These are phyloP conservation scores for Saturnispora besseyi DNA, from an alignment of 805 yeast species.

Conservation along the genomic window DNA sequence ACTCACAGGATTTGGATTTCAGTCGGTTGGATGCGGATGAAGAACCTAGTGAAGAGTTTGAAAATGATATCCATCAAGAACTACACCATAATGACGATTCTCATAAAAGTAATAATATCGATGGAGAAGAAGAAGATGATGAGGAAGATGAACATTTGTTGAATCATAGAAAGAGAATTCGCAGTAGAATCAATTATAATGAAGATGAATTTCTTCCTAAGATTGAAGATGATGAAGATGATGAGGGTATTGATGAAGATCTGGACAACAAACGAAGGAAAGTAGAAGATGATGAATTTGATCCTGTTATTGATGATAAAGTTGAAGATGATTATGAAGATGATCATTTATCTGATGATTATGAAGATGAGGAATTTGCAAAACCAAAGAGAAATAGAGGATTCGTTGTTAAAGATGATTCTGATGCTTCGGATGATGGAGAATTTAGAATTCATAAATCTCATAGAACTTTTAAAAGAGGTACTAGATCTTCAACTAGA, in stretches of 20 bases:
- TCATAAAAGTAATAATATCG: not conserved
- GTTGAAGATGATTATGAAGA: slow-evolving; percentile 8
- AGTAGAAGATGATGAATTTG: slow-evolving; percentile 7
- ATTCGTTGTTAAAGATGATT: slow-evolving; percentile 16
- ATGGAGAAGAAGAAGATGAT: slow-evolving; percentile 15
- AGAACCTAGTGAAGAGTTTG: slow-evolving; percentile 19
- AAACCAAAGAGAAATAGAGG: slow-evolving; percentile 8
- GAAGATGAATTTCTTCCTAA: slow-evolving; percentile 24
- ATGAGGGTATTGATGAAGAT: slow-evolving; percentile 14
- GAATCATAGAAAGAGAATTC: slow-evolving; percentile 24
- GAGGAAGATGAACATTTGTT: slow-evolving; percentile 11
- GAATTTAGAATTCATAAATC: not conserved
- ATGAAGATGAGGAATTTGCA: slow-evolving; percentile 3
- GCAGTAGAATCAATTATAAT: slow-evolving; percentile 26
- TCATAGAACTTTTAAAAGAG: slow-evolving; percentile 3
- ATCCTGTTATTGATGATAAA: not conserved
- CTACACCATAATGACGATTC: too few relatives aligned
- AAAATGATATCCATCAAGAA: slow-evolving; percentile 14
- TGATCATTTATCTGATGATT: slow-evolving; percentile 7
- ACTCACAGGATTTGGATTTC: not conserved
- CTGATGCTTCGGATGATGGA: slow-evolving; percentile 3
- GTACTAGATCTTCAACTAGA: slow-evolving; percentile 10
- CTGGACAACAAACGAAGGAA: slow-evolving; percentile 3
- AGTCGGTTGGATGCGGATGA: slow-evolving; percentile 9
- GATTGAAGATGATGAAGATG: slow-evolving; percentile 22